phyloP scores from a whole-genome alignment of 495 filamentous ascomycete genomes.

The Pyrenula massariospora region DNA sequence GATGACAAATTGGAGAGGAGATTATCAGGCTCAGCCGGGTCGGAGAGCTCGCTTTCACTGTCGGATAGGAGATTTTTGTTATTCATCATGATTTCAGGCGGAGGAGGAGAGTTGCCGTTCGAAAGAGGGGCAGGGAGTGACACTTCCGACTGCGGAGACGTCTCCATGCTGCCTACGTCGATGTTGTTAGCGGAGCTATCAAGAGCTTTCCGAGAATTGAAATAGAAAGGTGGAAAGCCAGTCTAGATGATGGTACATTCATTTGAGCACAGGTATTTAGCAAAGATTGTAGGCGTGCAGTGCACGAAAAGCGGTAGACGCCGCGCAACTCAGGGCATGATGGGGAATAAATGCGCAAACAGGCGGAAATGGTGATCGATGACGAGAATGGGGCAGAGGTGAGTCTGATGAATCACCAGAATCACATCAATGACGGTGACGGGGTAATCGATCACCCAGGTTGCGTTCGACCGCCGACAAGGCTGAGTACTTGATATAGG shows the following conservation, averaged over 20 bases:
- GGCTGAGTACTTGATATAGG: not conserved
- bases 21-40: slow-evolving; percentile 27
- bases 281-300: no score
- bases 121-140: slow-evolving; percentile 6
- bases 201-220: no score
- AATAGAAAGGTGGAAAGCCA: no score
- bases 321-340: no score
- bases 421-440: not conserved
- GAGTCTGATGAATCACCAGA: not conserved
- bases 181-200: not conserved
- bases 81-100: slow-evolving; percentile 10
- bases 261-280: no score
- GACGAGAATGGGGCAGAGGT: not conserved
- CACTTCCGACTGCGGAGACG: slow-evolving; percentile 7
- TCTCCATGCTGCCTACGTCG: slow-evolving; percentile 11
- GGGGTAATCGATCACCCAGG: not conserved
- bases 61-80: slow-evolving; percentile 20
- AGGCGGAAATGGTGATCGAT: no score
- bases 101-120: slow-evolving; percentile 13
- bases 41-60: slow-evolving; percentile 41
- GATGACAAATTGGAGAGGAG: slow-evolving; percentile 15
- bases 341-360: no score
- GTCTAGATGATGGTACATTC: no score
- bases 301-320: no score
- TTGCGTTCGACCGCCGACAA: not conserved